Evolutionary conservation across 192 early-diverging fungal genomes (phyloP), one percentile per base, ranked within the genome.

Genomic region (Rhizoclosmatium sp.): DNA sequence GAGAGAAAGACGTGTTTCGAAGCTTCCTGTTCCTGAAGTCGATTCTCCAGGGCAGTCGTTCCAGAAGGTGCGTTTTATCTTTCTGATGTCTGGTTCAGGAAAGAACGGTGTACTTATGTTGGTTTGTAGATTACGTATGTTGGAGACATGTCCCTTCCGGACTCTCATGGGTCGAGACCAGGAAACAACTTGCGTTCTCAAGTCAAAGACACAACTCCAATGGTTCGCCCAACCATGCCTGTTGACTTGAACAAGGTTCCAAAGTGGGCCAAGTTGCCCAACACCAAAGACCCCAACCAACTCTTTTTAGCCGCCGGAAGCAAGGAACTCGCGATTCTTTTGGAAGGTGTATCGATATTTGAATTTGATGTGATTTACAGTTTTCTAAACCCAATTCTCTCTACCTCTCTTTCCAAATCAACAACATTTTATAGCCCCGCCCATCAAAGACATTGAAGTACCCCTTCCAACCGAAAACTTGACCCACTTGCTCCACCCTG

Each of bases 361-460:
- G 59, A n/a, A 12, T 21, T 23, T 75, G 14, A 21, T 71, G 47
- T 58, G 12, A 51, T 47, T 69, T 69, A 9, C 9, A 23, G 9
- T 47, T 69, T n/a, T 45, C 2, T 40, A 12, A 12, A 39, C 45
- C 45, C 7, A 69, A 41, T 14, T n/a, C 21, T n/a, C 56, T 3
- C 58, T 4, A n/a, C 31, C 21, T 59, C 31, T 31, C 31, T 31
- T 31, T 31, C 31, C 31, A 31, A 31, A 31, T 31, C 31, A 31
- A 31, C 31, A 59, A 31, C 31, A 59, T 59, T 59, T 31, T 14
- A 65, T 21, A 75, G 73, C 73, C 21, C 73, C 73, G 39, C 73
- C 73, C 9, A 75, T 75, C 60, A 75, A 75, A 64, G 73, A 75
- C 39, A 79, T 79, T 49, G 70, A 79, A 48, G 14, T 79, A 5